A percentile compares a stretch with the other conserved stretches of the same genome.
phyloP scores from a whole-genome alignment of 768 basidiomycete species.

The Pleurotus giganteus region DNA sequence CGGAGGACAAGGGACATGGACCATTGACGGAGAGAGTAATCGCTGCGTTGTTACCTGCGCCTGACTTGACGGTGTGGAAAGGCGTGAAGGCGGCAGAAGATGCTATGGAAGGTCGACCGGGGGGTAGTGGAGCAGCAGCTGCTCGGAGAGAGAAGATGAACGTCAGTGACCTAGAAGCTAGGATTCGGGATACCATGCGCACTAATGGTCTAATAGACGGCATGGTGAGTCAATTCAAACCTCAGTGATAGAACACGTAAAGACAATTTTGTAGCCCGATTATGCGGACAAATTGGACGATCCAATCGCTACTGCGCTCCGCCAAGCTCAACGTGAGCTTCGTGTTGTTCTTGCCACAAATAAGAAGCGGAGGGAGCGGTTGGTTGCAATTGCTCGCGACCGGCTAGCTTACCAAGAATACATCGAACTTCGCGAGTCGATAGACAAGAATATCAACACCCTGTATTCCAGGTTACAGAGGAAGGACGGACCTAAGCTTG shows the following conservation, averaged over 20 bases:
- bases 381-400: constrained; percentile 76
- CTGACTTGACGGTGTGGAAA: constrained; percentile 63
- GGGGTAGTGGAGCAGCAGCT: constrained; percentile 76
- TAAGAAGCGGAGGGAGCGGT: constrained; percentile 74
- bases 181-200: constrained; percentile 73
- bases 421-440: constrained; percentile 74
- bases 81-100: constrained; percentile 83
- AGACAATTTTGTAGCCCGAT: constrained; percentile 50
- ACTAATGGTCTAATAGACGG: constrained; percentile 69
- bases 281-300: constrained; percentile 84
- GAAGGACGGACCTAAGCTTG: constrained; percentile 72
- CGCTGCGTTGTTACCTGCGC: constrained; percentile 69
- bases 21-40: constrained; percentile 84
- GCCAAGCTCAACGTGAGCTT: constrained; percentile 83
- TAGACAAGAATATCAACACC: constrained; percentile 80
- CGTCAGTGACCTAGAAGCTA: constrained; percentile 75
- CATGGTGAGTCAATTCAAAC: constrained; percentile 51
- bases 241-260: neutral
- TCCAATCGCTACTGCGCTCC: constrained; percentile 87
- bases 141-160: constrained; percentile 73
- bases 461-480: constrained; percentile 81
- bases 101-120: constrained; percentile 80
- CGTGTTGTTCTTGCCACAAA: constrained; percentile 76
- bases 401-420: constrained; percentile 93
- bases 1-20: constrained; percentile 82